Evolutionary conservation across 345 rosid genomes (phyloP).

Genomic region (Firmiana major): DNA sequence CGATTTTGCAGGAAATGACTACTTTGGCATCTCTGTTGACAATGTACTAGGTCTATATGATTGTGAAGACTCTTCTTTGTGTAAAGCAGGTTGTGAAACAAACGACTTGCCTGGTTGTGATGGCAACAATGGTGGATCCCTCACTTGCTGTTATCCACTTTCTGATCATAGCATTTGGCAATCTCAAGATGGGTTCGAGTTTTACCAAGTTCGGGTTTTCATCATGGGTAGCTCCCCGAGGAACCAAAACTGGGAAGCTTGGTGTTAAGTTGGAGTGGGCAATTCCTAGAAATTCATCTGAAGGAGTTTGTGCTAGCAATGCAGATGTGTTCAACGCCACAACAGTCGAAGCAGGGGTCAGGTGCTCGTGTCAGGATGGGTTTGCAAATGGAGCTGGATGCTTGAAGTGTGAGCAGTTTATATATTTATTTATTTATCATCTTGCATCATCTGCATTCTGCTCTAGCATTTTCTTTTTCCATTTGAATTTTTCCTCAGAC

Average conservation of each 20-base stretch:
- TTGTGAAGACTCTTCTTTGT: conserved; percentile 84
- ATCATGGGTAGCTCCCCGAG: conserved; percentile 63
- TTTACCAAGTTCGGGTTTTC: conserved; percentile 71
- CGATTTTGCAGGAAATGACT: conserved; percentile 37
- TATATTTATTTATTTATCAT: neutral
- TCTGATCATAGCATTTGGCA: conserved; percentile 73
- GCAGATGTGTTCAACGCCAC: conserved; percentile 61
- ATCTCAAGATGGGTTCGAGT: conserved; percentile 48
- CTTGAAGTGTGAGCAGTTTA: conserved; percentile 48
- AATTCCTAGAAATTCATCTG: conserved; percentile 49
- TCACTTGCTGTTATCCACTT: conserved; percentile 77
- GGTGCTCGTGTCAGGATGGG: conserved; percentile 72
- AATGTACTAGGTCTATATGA: conserved; percentile 71
- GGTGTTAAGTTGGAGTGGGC: conserved; percentile 92
- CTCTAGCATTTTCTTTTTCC: neutral
- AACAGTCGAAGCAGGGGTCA: conserved; percentile 45
- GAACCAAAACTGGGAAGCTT: conserved; percentile 48
- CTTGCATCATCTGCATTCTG: neutral
- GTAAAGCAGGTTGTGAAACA: conserved; percentile 67
- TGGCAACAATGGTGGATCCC: conserved; percentile 43
- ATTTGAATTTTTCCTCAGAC: neutral
- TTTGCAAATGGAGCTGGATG: conserved; percentile 63
- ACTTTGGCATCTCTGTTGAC: conserved; percentile 59
- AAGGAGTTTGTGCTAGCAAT: conserved; percentile 38
- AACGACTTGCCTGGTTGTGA: conserved; percentile 59